Base-by-base conservation (phyloP, 208 protist species). In the Crithidia brevicula region DNA sequence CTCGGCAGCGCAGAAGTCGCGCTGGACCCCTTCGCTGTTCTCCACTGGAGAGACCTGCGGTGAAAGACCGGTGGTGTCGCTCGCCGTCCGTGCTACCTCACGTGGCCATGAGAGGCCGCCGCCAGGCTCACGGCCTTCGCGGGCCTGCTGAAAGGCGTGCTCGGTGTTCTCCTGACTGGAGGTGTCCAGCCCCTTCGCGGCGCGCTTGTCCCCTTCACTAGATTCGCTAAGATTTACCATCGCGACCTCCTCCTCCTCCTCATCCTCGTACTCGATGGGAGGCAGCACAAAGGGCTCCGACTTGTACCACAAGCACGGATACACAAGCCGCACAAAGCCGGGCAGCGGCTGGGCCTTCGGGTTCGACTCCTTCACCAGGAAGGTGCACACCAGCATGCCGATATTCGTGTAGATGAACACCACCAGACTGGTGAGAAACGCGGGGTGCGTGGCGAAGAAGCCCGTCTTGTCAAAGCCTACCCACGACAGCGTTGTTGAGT, bases 351-450 rank as follows among this genome's bases (percentile, higher is more conserved):
- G 68, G 11, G 82, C 78, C 4, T 88, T 68, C 8, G 67, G 57
- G 60, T 91, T 89, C 22, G 87, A 83, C 67, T 93, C 87, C 36
- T 82, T 49, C 40, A 93, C 63, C 38, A 82, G 87, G 36, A 86
- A 63, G 20, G 75, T 83, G 70, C 77, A 86, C 8, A 85, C 72
- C 13, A 79, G 28, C 49, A 84, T 83, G 40, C 75, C 84, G 42
- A 91, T 58, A 23, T 71, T 75, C n/a, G 70, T 82, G 67, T 91
- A 93, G 8, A 81, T 15, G 28, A 79, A 84, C 30, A 89, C 75
- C 8, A 81, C 47, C 9, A 88, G 46, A 34, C 70, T 77, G 0
- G 82, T 83, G 8, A 91, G 58, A n/a, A 93, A 70, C 11, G 78
- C 86, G 0, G 86, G 79, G 52, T 81, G 74, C 13, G 15, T 42